These are phyloP conservation scores for Rhizopogon vulgaris DNA, from an alignment of 768 basidiomycete genomes.

Conservation along the genomic window DNA sequence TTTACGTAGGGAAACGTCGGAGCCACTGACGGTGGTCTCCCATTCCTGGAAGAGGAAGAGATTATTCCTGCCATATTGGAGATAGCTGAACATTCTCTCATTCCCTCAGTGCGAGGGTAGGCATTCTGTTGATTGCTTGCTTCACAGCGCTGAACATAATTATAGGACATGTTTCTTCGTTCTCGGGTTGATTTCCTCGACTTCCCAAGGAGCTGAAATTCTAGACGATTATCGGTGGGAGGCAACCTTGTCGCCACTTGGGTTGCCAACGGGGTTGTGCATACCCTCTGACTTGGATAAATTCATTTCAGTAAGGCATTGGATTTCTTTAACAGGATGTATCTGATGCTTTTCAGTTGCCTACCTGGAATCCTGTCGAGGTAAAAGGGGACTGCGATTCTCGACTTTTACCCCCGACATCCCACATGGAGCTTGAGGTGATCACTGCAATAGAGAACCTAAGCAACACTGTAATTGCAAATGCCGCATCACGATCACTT, in stretches of 20 bases:
- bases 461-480: constrained; percentile 92
- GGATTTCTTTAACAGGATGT: background rate
- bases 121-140: constrained; percentile 18
- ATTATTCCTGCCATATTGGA: constrained; percentile 85
- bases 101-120: constrained; percentile 91
- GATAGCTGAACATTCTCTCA: constrained; percentile 83
- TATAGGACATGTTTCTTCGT: constrained; percentile 93
- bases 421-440: constrained; percentile 73
- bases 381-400: constrained; percentile 27
- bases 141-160: constrained; percentile 8
- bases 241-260: constrained; percentile 80
- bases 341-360: constrained; percentile 45
- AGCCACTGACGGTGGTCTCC: constrained; percentile 83
- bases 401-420: constrained; percentile 58
- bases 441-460: constrained; percentile 89
- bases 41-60: constrained; percentile 93
- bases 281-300: constrained; percentile 79
- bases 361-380: constrained; percentile 50
- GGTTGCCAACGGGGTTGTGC: constrained; percentile 84
- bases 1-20: constrained; percentile 82
- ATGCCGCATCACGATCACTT: constrained; percentile 86
- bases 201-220: constrained; percentile 87
- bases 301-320: constrained; percentile 64
- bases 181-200: constrained; percentile 86
- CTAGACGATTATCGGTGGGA: constrained; percentile 93